Base-by-base conservation (phyloP, 495 filamentous ascomycete genomes). In the Tuber aestivum region DNA sequence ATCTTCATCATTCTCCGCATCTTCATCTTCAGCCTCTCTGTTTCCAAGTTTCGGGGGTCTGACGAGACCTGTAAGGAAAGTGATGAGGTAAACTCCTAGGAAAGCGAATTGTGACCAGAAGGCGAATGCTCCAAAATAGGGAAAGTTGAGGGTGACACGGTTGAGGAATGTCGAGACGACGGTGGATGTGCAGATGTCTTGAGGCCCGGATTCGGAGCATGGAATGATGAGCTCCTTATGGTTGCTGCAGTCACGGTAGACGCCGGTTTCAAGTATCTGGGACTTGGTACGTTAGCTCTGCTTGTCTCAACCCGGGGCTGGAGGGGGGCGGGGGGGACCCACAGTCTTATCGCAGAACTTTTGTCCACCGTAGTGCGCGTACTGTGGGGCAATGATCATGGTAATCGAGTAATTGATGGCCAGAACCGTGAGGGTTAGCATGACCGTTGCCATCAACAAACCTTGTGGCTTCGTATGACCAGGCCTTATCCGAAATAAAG, bases 51-150 rank as follows among this genome's bases (percentile, higher is more conserved):
- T 90, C 2, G 95, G 94, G 14, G 93, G 91, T 41, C 92, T 89
- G 85, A 99, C 89, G 1, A 97, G 84, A 3, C 91, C 89, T 3
- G 90, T 91, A 45, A 93, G 61, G 76, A 94, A 90, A 41, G 95
- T 89, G 72, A 96, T 84, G 12, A 96, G 82, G 85, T 95, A 97
- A 21, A 97, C 86, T 32, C 86, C 93, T 69, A 98, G 84, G 85
- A 98, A 98, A 20, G 87, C 90, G 80, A 97, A 97, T 82, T 98
- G 96, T 0, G 93, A 92, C 94, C 94, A 98, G 85, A 98, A 99
- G 75, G 92, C 88, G 20, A 98, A 86, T 45, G 89, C 91, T n/a
- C 95, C 95, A 84, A 99, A 97, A 82, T 97, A 92, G 23, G 96
- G 95, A 87, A 94, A 99, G 84, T 95, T 95, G 76, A 98, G 86